phyloP scores from a whole-genome alignment of 768 basidiomycete species.

The Termitomyces sp. region DNA sequence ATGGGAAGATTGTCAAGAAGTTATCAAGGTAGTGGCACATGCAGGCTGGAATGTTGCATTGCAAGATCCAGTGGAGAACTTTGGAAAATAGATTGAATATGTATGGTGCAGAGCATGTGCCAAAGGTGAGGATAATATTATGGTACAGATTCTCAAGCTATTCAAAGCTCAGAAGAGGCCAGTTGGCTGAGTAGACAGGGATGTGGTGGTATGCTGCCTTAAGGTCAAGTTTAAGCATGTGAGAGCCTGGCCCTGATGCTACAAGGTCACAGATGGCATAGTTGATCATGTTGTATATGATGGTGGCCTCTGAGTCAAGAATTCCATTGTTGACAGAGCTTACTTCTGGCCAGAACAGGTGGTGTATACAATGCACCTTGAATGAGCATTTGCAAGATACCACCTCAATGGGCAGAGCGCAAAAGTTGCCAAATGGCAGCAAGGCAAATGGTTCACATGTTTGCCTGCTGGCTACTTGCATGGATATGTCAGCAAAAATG shows the following conservation, averaged over 20 bases:
- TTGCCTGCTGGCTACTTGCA: too few relatives aligned
- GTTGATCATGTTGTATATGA: conserved; percentile 24
- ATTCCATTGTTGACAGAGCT: too few relatives aligned
- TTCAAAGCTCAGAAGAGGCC: conserved; percentile 26
- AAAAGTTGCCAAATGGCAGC: too few relatives aligned
- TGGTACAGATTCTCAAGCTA: conserved; percentile 25
- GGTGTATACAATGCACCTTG: too few relatives aligned
- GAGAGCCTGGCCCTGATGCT: conserved; percentile 20
- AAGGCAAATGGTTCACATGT: too few relatives aligned
- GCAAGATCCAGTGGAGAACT: conserved; percentile 35
- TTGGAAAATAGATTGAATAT: conserved; percentile 37
- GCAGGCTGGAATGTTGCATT: conserved; percentile 24
- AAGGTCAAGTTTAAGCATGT: conserved; percentile 31
- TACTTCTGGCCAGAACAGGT: conserved; percentile 18
- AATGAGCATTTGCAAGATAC: too few relatives aligned
- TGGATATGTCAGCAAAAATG: too few relatives aligned
- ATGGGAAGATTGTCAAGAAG: conserved; percentile 18
- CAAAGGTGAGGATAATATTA: conserved; percentile 27
- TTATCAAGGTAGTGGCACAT: conserved; percentile 32
- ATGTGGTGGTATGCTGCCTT: conserved; percentile 32
- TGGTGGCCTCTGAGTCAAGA: too few relatives aligned
- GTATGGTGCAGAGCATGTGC: too few relatives aligned
- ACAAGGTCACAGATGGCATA: conserved; percentile 18
- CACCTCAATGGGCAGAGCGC: too few relatives aligned
- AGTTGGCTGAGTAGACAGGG: conserved; percentile 23